A percentile compares a stretch with the other conserved stretches of the same genome.
phyloP scores from a whole-genome alignment of 2,329 filamentous ascomycete genomes.

The Peltaster fructicola region DNA sequence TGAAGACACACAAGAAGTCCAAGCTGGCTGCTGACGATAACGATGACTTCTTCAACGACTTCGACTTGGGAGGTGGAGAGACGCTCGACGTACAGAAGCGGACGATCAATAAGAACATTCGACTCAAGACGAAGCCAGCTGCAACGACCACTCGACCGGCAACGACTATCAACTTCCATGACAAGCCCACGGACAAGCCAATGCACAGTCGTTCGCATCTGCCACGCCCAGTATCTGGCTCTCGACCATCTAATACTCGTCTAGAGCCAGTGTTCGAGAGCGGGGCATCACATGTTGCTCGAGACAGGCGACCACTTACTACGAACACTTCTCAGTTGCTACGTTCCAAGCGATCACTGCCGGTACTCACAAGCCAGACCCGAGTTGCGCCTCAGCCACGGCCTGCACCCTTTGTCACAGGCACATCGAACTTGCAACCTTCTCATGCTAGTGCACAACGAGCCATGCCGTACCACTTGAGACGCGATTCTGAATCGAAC shows the following conservation, averaged over 20 bases:
- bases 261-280: slow-evolving; percentile 90
- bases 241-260: slow-evolving; percentile 34
- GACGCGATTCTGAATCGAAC: slow-evolving; percentile 58
- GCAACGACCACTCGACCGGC: slow-evolving; percentile 54
- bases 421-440: slow-evolving; percentile 53
- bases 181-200: slow-evolving; percentile 36
- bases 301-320: slow-evolving; percentile 38
- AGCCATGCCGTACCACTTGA: slow-evolving; percentile 46
- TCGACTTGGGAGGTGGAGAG: slow-evolving; percentile 74
- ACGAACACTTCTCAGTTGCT: slow-evolving; percentile 37
- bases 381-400: slow-evolving; percentile 40
- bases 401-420: slow-evolving; percentile 59
- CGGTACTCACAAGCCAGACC: slow-evolving; percentile 32
- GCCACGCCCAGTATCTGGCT: slow-evolving; percentile 50
- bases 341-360: slow-evolving; percentile 43
- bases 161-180: slow-evolving; percentile 81
- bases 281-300: slow-evolving; percentile 54
- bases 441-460: slow-evolving; percentile 59
- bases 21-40: slow-evolving; percentile 18
- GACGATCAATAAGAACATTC: slow-evolving; percentile 79
- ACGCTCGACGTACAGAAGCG: slow-evolving; percentile 59
- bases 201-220: slow-evolving; percentile 44
- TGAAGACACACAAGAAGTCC: slow-evolving; percentile 19
- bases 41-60: slow-evolving; percentile 70
- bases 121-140: slow-evolving; percentile 52